Evolutionary conservation across 73 alveolate genomes (phyloP).

Genomic region (Paramecium caudatum): DNA sequence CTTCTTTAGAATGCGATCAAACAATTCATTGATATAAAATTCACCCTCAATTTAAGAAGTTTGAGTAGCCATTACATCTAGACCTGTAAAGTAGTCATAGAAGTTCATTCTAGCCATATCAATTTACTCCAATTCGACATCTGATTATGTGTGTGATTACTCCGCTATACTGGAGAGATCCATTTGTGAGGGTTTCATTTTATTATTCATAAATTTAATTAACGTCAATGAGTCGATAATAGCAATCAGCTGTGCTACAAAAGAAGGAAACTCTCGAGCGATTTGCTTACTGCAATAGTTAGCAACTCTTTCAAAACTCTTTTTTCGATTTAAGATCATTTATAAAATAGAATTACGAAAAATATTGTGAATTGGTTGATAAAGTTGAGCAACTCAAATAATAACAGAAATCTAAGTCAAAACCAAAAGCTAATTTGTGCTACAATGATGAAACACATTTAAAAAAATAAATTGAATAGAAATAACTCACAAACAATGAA

Average conservation of each 20-base stretch:
- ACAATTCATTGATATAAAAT: neutral
- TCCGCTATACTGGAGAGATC: conserved; percentile 39
- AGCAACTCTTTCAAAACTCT: neutral
- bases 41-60: conserved; percentile 34
- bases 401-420: neutral
- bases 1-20: neutral
- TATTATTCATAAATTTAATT: conserved; percentile 27
- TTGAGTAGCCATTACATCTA: neutral
- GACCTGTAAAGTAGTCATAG: conserved; percentile 16
- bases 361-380: conserved; percentile 12
- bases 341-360: conserved; percentile 8
- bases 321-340: conserved; percentile 12
- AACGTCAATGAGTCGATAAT: neutral
- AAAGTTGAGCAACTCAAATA: neutral
- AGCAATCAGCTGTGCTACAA: conserved; percentile 31
- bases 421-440: neutral
- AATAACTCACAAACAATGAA: neutral
- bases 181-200: neutral
- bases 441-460: neutral
- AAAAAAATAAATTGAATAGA: neutral
- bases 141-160: conserved; percentile 3
- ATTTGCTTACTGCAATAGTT: conserved; percentile 58
- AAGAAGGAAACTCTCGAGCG: conserved; percentile 49
- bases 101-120: conserved; percentile 35
- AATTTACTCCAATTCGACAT: conserved; percentile 48